Evolutionary conservation across 805 yeast genomes (phyloP).

Genomic region (Myxozyma neglecta): DNA sequence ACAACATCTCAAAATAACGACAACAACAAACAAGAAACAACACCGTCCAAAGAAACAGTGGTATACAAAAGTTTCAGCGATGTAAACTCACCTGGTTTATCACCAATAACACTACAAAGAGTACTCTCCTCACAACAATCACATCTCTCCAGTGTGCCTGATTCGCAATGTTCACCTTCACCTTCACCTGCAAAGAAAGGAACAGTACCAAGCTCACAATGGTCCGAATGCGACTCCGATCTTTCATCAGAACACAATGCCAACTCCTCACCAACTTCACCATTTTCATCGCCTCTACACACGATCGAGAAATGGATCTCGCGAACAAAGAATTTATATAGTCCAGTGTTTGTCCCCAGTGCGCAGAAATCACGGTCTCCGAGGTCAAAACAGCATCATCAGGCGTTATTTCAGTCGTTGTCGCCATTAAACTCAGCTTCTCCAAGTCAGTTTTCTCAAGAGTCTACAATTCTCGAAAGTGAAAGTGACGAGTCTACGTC

Average conservation of each 20-base stretch:
- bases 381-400: neutral
- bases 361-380: neutral
- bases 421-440: slow-evolving; percentile 4
- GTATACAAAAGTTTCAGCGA: neutral
- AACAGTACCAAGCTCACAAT: slow-evolving; percentile 16
- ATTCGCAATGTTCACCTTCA: neutral
- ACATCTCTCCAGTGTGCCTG: neutral
- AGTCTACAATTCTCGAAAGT: neutral
- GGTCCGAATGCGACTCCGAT: slow-evolving; percentile 20
- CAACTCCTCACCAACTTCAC: neutral
- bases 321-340: neutral
- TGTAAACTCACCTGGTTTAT: too few relatives aligned
- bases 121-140: too few relatives aligned
- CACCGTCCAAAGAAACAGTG: neutral
- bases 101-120: too few relatives aligned
- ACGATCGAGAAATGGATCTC: too few relatives aligned
- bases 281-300: too few relatives aligned
- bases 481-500: neutral
- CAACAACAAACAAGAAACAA: too few relatives aligned
- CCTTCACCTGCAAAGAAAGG: too few relatives aligned
- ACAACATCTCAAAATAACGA: neutral
- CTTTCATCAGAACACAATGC: neutral
- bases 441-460: neutral
- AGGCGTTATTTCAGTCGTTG: neutral
- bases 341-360: slow-evolving; percentile 7